Conservation (phyloP, 75 land plant genomes). For the Selaginella moellendorffii region DNA sequence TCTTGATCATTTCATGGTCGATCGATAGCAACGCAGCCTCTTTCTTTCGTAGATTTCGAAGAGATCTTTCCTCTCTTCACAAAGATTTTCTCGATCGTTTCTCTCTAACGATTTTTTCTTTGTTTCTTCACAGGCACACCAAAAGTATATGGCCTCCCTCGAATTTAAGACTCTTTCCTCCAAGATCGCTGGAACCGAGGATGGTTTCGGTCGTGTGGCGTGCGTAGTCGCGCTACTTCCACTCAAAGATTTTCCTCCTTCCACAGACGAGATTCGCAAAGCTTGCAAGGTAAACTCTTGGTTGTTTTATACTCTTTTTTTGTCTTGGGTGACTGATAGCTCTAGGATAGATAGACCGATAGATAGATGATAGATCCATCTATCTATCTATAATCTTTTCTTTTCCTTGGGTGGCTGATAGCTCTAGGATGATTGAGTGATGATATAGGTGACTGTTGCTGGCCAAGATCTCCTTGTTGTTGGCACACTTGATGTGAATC, state of each 20-base stretch:
- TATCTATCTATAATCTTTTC: neutral
- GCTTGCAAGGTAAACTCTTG: neutral
- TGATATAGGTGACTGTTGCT: neutral
- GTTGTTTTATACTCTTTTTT: neutral
- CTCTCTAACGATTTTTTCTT: too few relatives aligned
- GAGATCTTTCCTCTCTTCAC: neutral
- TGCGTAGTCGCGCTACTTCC: slow-evolving; percentile 61
- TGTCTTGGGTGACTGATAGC: neutral
- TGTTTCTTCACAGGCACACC: slow-evolving; percentile 20
- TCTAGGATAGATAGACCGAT: neutral
- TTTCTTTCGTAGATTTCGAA: neutral
- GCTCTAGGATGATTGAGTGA: neutral
- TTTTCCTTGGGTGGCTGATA: neutral
- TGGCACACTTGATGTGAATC: slow-evolving; percentile 76
- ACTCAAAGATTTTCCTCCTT: neutral
- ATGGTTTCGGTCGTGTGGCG: slow-evolving; percentile 37
- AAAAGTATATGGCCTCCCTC: slow-evolving; percentile 36
- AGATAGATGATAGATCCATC: neutral
- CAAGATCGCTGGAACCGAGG: slow-evolving; percentile 37
- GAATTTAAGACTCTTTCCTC: slow-evolving; percentile 64
- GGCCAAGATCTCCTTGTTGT: slow-evolving; percentile 50
- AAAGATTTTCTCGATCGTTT: neutral
- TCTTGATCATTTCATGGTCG: neutral
- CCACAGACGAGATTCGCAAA: neutral
- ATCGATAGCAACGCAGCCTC: neutral